Evolutionary conservation across 768 basidiomycete genomes (phyloP).

Genomic region (Suillus hirtellus): DNA sequence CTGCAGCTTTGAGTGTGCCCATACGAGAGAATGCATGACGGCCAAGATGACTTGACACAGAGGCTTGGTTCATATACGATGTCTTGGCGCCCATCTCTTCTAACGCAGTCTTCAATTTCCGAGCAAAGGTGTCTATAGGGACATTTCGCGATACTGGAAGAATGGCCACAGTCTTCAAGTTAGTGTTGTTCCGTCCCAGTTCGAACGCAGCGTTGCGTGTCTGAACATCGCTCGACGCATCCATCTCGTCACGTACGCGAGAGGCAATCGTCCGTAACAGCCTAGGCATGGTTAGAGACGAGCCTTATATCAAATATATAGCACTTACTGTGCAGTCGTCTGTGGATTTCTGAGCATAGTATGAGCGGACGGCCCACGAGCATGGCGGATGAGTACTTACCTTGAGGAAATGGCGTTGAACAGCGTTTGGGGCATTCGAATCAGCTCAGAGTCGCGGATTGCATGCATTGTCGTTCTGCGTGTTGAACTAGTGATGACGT

Average conservation of each 20-base stretch:
- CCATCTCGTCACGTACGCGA: conserved; percentile 83
- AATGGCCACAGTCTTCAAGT: conserved; percentile 93
- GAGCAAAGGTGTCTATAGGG: conserved; percentile 87
- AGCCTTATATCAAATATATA: conserved; percentile 5
- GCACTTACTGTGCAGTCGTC: conserved; percentile 75
- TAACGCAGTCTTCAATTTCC: conserved; percentile 82
- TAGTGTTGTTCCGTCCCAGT: conserved; percentile 75
- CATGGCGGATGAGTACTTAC: conserved; percentile 36
- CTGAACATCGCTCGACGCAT: conserved; percentile 54
- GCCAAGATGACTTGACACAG: conserved; percentile 88
- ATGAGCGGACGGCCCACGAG: conserved; percentile 5
- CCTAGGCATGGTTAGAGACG: conserved; percentile 35
- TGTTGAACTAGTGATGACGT: conserved; percentile 90
- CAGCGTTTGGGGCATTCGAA: conserved; percentile 93
- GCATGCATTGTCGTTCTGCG: conserved; percentile 93
- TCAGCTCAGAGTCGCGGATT: conserved; percentile 96
- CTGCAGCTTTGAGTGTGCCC: conserved; percentile 93
- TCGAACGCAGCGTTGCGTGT: conserved; percentile 55
- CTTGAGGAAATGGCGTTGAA: conserved; percentile 96
- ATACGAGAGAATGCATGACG: conserved; percentile 94
- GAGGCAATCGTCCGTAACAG: conserved; percentile 89
- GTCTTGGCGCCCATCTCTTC: conserved; percentile 95
- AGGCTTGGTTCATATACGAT: conserved; percentile 90
- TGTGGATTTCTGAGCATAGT: conserved; percentile 63
- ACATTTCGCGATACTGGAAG: conserved; percentile 85